These are phyloP conservation scores for Colletotrichum caudatum DNA, from an alignment of 2,329 filamentous ascomycete species.

Conservation along the genomic window DNA sequence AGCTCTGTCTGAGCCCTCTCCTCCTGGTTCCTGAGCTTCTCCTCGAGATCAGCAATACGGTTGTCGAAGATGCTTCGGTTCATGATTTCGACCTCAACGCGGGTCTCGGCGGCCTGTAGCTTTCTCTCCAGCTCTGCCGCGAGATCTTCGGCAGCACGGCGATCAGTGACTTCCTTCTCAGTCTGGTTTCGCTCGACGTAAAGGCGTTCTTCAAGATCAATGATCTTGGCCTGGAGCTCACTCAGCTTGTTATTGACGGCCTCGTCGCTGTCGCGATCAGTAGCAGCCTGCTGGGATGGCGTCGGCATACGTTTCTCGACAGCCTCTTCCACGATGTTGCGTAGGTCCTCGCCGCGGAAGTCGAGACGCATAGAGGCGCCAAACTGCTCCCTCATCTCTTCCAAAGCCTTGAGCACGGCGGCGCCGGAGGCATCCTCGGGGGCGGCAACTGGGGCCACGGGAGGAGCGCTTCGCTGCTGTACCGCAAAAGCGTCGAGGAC, in stretches of 20 bases:
- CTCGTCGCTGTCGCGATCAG: slow-evolving; percentile 52
- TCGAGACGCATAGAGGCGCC: slow-evolving; percentile 57
- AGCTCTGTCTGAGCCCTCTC: slow-evolving; percentile 74
- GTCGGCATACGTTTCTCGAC: slow-evolving; percentile 69
- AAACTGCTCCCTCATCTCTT: slow-evolving; percentile 70
- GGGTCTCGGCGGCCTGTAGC: slow-evolving; percentile 68
- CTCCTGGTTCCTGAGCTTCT: slow-evolving; percentile 73
- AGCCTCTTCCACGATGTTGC: slow-evolving; percentile 72
- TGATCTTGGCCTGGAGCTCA: slow-evolving; percentile 70
- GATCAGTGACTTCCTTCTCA: slow-evolving; percentile 62
- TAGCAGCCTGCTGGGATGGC: slow-evolving; percentile 48
- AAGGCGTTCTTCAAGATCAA: slow-evolving; percentile 70
- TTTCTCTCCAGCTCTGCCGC: slow-evolving; percentile 66
- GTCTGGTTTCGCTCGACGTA: slow-evolving; percentile 60
- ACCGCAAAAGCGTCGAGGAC: slow-evolving; percentile 79
- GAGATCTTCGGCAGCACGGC: slow-evolving; percentile 66
- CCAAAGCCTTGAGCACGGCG: slow-evolving; percentile 74
- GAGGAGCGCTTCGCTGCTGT: slow-evolving; percentile 60
- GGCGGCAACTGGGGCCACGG: slow-evolving; percentile 45
- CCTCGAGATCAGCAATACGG: slow-evolving; percentile 77
- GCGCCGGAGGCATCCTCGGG: slow-evolving; percentile 54
- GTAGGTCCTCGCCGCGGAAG: slow-evolving; percentile 66
- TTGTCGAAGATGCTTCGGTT: slow-evolving; percentile 69
- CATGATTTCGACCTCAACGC: slow-evolving; percentile 71
- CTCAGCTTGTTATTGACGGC: slow-evolving; percentile 66